These are phyloP conservation scores for Macaranga tanarius DNA, from an alignment of 441 rosid species.

Conservation along the genomic window DNA sequence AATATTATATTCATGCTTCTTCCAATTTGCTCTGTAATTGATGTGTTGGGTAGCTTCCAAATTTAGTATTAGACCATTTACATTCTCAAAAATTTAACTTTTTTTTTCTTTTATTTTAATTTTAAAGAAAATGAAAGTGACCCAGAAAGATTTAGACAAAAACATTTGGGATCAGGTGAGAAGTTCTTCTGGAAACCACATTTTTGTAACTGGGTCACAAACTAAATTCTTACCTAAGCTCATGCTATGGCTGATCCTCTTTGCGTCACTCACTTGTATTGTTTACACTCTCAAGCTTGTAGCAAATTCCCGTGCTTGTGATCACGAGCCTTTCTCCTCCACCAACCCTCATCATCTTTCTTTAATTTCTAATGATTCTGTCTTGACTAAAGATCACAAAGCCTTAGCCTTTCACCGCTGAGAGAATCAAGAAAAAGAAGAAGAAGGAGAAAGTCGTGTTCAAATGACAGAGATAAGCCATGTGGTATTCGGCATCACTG, in stretches of 20 bases:
- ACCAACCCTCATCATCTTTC: conserved; percentile 26
- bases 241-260: conserved; percentile 67
- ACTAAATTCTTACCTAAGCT: conserved; percentile 63
- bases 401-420: conserved; percentile 7
- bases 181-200: conserved; percentile 40
- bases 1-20: background rate
- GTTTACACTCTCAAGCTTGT: conserved; percentile 76
- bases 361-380: conserved; percentile 22
- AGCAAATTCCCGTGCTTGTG: conserved; percentile 54
- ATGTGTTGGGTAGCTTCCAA: background rate
- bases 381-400: conserved; percentile 22
- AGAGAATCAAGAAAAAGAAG: background rate
- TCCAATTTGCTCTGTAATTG: background rate
- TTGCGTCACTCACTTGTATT: conserved; percentile 71
- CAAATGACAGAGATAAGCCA: conserved; percentile 43
- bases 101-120: background rate
- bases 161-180: conserved; percentile 64
- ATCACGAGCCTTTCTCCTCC: conserved; percentile 40
- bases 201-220: conserved; percentile 40
- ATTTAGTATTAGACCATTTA: conserved; percentile 11
- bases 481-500: conserved; percentile 87
- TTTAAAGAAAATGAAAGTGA: conserved; percentile 44
- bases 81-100: conserved; percentile 14
- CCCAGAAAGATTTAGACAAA: conserved; percentile 63
- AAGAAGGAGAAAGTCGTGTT: background rate